A percentile compares a stretch with the other conserved stretches of the same genome.
Conservation (phyloP, 2,329 filamentous ascomycete genomes). For the Botrytis cinerea region DNA sequence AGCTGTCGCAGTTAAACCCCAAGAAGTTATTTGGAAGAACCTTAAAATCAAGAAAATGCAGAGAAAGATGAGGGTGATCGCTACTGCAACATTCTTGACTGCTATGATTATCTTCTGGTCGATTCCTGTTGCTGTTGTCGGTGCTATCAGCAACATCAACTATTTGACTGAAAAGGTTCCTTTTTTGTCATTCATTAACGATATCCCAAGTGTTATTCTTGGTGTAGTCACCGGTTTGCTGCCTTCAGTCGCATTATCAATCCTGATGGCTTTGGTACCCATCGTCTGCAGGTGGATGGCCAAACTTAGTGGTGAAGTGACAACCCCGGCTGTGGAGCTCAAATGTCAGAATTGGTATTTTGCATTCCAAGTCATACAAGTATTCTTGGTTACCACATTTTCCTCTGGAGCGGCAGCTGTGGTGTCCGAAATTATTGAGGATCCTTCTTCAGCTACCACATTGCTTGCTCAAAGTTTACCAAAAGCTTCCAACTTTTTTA, state of each 20-base stretch:
- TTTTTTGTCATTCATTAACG: constrained; percentile 73
- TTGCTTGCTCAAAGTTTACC: constrained; percentile 76
- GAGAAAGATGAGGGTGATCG: constrained; percentile 67
- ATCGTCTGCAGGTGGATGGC: constrained; percentile 79
- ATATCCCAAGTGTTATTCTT: constrained; percentile 67
- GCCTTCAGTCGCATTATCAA: constrained; percentile 73
- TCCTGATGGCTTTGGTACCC: constrained; percentile 84
- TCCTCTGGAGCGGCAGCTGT: constrained; percentile 78
- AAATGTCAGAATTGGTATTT: constrained; percentile 92
- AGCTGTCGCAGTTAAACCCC: constrained; percentile 76
- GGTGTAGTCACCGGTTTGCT: constrained; percentile 84
- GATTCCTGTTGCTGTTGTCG: constrained; percentile 73
- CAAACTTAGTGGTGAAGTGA: constrained; percentile 76
- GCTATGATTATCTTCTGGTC: constrained; percentile 86
- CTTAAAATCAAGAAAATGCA: constrained; percentile 84
- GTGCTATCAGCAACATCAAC: constrained; percentile 80
- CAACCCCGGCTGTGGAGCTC: constrained; percentile 75
- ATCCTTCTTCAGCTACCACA: constrained; percentile 62
- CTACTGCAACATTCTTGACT: constrained; percentile 67
- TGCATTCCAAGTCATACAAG: constrained; percentile 84
- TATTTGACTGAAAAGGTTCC: constrained; percentile 59
- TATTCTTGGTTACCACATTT: constrained; percentile 85
- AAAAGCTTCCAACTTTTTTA: constrained; percentile 87
- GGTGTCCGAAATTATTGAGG: constrained; percentile 59
- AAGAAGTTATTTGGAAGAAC: constrained; percentile 85